These are phyloP conservation scores for Phanerochaete sordida DNA, from an alignment of 768 basidiomycete species.

Conservation along the genomic window DNA sequence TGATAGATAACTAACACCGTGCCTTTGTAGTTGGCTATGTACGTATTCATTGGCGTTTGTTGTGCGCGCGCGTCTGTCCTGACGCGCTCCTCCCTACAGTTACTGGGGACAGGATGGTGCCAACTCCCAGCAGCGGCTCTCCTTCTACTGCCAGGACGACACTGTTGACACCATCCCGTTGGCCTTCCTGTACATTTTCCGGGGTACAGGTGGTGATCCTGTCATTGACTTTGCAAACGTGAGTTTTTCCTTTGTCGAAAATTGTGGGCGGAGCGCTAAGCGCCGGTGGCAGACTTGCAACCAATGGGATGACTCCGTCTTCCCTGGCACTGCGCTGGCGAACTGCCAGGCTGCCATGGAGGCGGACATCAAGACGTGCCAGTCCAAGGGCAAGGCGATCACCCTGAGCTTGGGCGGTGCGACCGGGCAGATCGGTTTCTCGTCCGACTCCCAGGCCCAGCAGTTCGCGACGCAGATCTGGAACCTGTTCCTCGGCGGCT, in stretches of 20 bases:
- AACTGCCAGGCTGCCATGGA: slow-evolving; percentile 55
- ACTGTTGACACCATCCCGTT: slow-evolving; percentile 57
- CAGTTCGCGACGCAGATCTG: slow-evolving; percentile 67
- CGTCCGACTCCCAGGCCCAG: slow-evolving; percentile 53
- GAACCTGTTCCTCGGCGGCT: slow-evolving; percentile 69
- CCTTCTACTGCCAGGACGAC: slow-evolving; percentile 53
- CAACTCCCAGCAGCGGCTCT: slow-evolving; percentile 48
- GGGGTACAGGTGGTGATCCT: slow-evolving; percentile 54
- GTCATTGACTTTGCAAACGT: slow-evolving; percentile 61
- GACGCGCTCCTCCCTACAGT: slow-evolving; percentile 19
- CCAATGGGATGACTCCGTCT: slow-evolving; percentile 50
- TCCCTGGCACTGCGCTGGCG: slow-evolving; percentile 61
- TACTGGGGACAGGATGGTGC: slow-evolving; percentile 53
- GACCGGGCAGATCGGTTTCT: slow-evolving; percentile 58
- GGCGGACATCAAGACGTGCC: slow-evolving; percentile 59
- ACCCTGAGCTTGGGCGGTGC: slow-evolving; percentile 40
- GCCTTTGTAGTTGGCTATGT: slow-evolving; percentile 26
- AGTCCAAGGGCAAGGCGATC: slow-evolving; percentile 38
- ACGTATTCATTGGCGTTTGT: slow-evolving; percentile 17
- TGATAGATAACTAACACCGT: neutral
- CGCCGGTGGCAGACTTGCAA: slow-evolving; percentile 52
- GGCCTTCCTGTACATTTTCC: slow-evolving; percentile 60
- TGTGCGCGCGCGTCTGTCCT: neutral
- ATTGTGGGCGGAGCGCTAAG: neutral
- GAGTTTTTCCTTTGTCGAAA: slow-evolving; percentile 12